Evolutionary conservation across 2,329 filamentous ascomycete species (phyloP), one percentile per base, ranked within the genome.

Genomic region (Colletotrichum liriopes): DNA sequence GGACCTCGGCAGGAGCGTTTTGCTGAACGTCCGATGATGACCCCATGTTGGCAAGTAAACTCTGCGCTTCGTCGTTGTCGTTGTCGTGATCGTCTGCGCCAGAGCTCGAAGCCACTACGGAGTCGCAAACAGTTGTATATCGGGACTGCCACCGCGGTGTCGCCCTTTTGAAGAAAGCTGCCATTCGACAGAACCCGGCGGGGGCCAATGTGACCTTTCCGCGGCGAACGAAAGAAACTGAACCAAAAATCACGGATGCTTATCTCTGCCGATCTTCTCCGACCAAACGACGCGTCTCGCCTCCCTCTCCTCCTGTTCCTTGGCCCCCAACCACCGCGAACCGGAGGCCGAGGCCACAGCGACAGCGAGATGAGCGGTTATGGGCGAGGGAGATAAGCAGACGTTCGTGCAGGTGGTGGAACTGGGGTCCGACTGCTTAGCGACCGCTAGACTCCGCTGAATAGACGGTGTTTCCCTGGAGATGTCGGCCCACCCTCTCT

Each of bases 1-100:
- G 66, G 65, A 43, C 47, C 58, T 62, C 66, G 18, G 39, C 60
- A 37, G 68, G 26, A 47, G 60, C n/a, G 62, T 54, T 43, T 35
- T 73, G 63, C 26, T 45, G 55, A 3, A 26, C 18, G 58, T 69
- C 54, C 20, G 65, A 39, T n/a, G 58, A 32, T 37, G 73, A 67
- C 12, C 52, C 62, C 71, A 74, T 74, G 54, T 49, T 67, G 63
- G 61, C 69, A 29, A 72, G 45, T 39, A 72, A 23, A 23, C 65
- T 72, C 41, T 37, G 58, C 37, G 52, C 43, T 43, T 72, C 69
- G 35, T 69, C 63, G 51, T 49, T 14, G 39, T 55, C 62, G 12
- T 29, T 14, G 39, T 55, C 62, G 12, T 29, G 26, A 23, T 63
- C 18, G 35, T 60, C 43, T 60, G 67, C 37, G 0, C 39, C 23